Evolutionary conservation across 306 rosid species (phyloP), one percentile per base, ranked within the genome.

Genomic region (Dalbergia cochinchinensis): DNA sequence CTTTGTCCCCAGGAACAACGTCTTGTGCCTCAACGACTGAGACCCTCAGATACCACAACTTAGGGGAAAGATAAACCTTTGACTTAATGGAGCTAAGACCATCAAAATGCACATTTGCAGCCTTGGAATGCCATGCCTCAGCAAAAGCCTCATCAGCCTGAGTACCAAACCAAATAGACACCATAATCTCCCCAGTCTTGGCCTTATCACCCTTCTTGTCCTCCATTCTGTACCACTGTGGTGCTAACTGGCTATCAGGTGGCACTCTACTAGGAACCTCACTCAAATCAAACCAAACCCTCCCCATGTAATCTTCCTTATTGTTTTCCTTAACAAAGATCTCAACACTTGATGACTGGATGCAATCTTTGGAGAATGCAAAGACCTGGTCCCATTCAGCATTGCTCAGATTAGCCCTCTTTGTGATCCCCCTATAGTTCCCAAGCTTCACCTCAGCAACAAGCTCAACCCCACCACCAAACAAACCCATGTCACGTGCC

Each of bases 141-240:
- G 91, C 74, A 81, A 89, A 89, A 1, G 89, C 91, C 71, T 89
- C 93, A 34, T 89, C 93, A 7, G 91, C 93, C 57, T 89, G 93
- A 62, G 91, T 89, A 6, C 93, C 93, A 11, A 89, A 89, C 93
- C 93, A 89, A 6, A 89, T 77, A 1, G 93, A 83, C 4, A 82
- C 58, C 93, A 89, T 89, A 0, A 89, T 78, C 72, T 89, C 93
- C 8, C 92, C 88, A 1, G 85, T 41, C 68, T 81, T 87, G 1
- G 79, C 47, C 81, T 84, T 87, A 13, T 87, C 91, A 1, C 89
- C 91, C 19, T 87, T 87, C 89, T 75, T 87, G 26, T 89, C 90
- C 80, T 85, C 93, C 89, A 89, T 81, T 80, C 91, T 80, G 77
- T 89, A 85, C 93, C 93, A 89, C 59, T 89, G 93, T 4, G 93